Base-by-base conservation (phyloP, 352 stramenopile genomes). In the Phytophthora hybrid region DNA sequence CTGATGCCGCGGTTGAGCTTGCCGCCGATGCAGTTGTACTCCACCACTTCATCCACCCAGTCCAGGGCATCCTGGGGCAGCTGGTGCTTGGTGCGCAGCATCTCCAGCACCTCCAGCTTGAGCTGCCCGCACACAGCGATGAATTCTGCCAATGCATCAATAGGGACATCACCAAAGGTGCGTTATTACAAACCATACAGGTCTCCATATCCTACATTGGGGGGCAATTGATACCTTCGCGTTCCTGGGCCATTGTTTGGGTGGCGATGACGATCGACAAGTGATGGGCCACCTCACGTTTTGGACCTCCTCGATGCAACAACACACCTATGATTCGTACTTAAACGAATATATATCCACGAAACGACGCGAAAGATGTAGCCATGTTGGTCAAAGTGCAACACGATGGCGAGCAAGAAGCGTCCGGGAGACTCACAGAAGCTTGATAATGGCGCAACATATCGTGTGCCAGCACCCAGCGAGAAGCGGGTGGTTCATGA, bases 1-100 rank as follows among this genome's bases (percentile, higher is more conserved):
- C 96, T 99, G 52, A 99, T 93, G 51, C 98, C 98, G 58, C 98
- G 94, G 81, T 99, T 99, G 71, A 99, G 93, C 87, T 99, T 99
- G 37, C 98, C 98, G 59, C 97, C 97, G 31, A 97, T 90, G 74
- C 99, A 98, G 76, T 98, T 99, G 92, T 99, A 99, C 47, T 98
- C 86, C 39, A 99, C 82, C 63, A 98, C 71, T 69, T 93, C 66
- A 16, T 89, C 74, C 59, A 96, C 80, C 85, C 87, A 96, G 70
- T 94, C 84, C 52, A 94, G 71, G 39, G 89, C 78, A 16, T 97
- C 88, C 63, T 95, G 82, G 16, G 91, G 89, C 78, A 97, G 87
- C 34, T 79, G 60, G 76, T 92, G 83, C 69, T 95, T 83, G 21
- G 64, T 78, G 39, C 64, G 69, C 69, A 96, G 82, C 58, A 86